Base-by-base conservation (phyloP, 2,329 filamentous ascomycete species). In the Trematosphaeria pertusa region DNA sequence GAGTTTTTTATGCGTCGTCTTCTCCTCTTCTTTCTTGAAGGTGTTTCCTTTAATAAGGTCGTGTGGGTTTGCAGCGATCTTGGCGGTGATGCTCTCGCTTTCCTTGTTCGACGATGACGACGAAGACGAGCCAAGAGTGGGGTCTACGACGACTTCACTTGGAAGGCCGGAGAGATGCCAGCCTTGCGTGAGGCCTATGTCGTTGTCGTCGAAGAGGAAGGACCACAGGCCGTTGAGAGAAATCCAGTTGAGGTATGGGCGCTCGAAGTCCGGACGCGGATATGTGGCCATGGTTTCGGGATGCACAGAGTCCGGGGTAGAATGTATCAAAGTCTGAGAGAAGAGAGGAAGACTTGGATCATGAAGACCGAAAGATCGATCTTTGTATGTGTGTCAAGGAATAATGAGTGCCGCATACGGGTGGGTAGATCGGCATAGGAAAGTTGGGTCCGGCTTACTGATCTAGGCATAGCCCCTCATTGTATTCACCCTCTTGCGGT, bases 221-320 rank as follows among this genome's bases (percentile, higher is more conserved):
- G 78, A 75, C 85, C 86, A 88, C 5, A 76, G 71, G 1, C 85
- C 84, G 54, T 88, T 82, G 36, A 88, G 78, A 1, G 81, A 81
- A 31, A 73, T 66, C 85, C 85, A 88, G 35, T 73, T 76, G 20
- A 85, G 75, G 19, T 74, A 62, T 22, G 72, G 68, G 43, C 84
- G 83, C 43, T 80, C 64, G 65, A 87, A 87, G 69, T 88, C 85
- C 1, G 85, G 84, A 43, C 86, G 82, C 18, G 85, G 86, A 56
- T 88, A 87, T 47, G 50, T 46, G 24, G 36, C 33, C 46, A 58
- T 59, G 17, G 21, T 50, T 20, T n/a, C n/a, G n/a, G n/a, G n/a
- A n/a, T n/a, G n/a, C n/a, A n/a, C n/a, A n/a, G n/a, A n/a, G n/a
- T n/a, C n/a, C n/a, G n/a, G n/a, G n/a, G n/a, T n/a, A n/a, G n/a